Conservation (phyloP, 176 grass and related monocot genomes). For the Phragmites australis region DNA sequence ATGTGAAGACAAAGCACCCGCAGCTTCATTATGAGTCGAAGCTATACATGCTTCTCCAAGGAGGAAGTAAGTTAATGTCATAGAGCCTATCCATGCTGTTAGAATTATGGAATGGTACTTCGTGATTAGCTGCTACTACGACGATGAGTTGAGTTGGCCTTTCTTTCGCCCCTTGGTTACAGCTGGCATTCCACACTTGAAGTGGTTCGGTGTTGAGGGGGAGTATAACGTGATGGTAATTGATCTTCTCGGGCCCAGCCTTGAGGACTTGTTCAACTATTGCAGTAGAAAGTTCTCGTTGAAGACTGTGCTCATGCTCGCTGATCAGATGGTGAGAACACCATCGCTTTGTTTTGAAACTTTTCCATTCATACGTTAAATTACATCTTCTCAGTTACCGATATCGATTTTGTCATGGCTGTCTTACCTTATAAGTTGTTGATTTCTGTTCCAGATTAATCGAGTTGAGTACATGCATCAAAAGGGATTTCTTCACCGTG, state of each 20-base stretch:
- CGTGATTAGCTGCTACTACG: background rate
- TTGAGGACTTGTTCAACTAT: constrained; percentile 84
- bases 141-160: constrained; percentile 1
- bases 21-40: constrained; percentile 87
- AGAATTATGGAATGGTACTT: background rate
- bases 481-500: constrained; percentile 82
- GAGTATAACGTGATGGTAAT: constrained; percentile 90
- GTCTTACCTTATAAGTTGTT: background rate
- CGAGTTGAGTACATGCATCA: constrained; percentile 79
- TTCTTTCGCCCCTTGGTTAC: background rate
- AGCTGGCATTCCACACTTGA: constrained; percentile 77
- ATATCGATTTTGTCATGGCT: background rate
- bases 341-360: background rate
- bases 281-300: constrained; percentile 76
- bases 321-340: constrained; percentile 71
- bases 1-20: constrained; percentile 79
- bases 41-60: constrained; percentile 72
- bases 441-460: constrained; percentile 46
- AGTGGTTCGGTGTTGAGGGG: constrained; percentile 80
- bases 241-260: constrained; percentile 78
- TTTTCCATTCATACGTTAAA: background rate
- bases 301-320: constrained; percentile 81
- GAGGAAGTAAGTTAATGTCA: constrained; percentile 67
- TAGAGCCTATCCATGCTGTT: constrained; percentile 7
- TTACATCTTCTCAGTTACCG: background rate